phyloP scores from a whole-genome alignment of 176 grass and related monocot genomes.

The Raddia distichophylla region DNA sequence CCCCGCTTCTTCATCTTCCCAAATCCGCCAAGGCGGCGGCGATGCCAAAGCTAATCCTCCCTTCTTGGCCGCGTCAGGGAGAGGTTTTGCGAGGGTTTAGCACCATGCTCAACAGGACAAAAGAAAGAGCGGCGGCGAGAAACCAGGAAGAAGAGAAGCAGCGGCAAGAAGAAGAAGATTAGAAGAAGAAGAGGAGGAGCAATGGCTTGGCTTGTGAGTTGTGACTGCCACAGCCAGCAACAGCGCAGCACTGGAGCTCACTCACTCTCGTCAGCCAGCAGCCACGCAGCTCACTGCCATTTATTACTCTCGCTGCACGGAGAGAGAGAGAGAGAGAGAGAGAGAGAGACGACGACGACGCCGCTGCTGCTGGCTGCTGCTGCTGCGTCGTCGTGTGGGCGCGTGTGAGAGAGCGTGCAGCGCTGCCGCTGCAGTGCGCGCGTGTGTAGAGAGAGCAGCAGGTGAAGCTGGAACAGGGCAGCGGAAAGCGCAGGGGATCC shows the following conservation, averaged over 20 bases:
- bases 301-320: constrained; percentile 47
- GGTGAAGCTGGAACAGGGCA: constrained; percentile 42
- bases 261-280: not conserved
- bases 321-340: not conserved
- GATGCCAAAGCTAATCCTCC: not conserved
- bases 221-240: constrained; percentile 7
- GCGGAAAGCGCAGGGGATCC: constrained; percentile 56
- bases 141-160: not conserved
- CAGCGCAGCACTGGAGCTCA: constrained; percentile 1
- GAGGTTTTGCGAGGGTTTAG: constrained; percentile 56
- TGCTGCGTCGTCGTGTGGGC: constrained; percentile 4
- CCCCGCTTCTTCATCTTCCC: not conserved
- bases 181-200: not conserved
- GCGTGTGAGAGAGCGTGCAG: constrained; percentile 14
- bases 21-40: not conserved
- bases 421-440: not conserved
- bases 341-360: not conserved
- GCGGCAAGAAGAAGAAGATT: not conserved
- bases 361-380: not conserved
- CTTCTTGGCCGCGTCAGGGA: not conserved
- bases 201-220: not conserved
- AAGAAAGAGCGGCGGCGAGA: constrained; percentile 29
- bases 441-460: constrained; percentile 32
- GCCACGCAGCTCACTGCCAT: constrained; percentile 47
- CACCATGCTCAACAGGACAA: not conserved